Base-by-base conservation (phyloP, 2,329 filamentous ascomycete genomes). In the Sporothrix sp. region DNA sequence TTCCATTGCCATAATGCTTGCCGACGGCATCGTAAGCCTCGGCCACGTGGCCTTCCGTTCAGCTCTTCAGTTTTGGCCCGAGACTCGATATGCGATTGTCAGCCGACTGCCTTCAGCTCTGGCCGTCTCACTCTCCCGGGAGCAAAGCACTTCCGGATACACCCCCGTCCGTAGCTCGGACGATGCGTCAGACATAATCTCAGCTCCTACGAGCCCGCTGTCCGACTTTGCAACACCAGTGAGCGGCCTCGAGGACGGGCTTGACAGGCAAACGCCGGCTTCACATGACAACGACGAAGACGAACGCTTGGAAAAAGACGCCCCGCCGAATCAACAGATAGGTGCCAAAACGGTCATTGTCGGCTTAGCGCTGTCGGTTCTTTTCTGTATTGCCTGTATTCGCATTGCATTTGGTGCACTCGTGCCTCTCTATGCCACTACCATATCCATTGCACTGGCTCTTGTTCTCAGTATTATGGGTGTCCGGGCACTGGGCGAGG, bases 1-100 rank as follows among this genome's bases (percentile, higher is more conserved):
- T 2, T 95, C 88, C 30, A 71, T 98, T 27, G 87, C 93, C 3
- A 96, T 98, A 58, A 98, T 98, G 93, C 75, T 98, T 23, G 87
- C 87, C 20, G 93, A 98, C 66, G 88, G 91, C 0, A 75, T 98
- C 3, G 78, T 97, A 55, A 96, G 86, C 60, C 77, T 98, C 9
- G 81, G 85, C 1, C 89, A 90, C 72, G 76, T 96, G 36, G 71
- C 85, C 1, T 57, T 85, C 2, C 78, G 79, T 3, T 61, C 63
- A 1, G 39, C 43, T 18, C 9, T 57, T 4, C 53, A 52, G 36
- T 50, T 45, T 36, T 52, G 51, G 47, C 54, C 56, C 9, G 28
- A 57, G 20, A 36, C 28, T 3, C 27, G 25, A 14, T 7, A 33
- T 3, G 39, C 51, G 4, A 36, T 55, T 10, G 18, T 8, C 21